Conservation (phyloP, 2,329 filamentous ascomycete genomes). For the Ampelomyces quisqualis region DNA sequence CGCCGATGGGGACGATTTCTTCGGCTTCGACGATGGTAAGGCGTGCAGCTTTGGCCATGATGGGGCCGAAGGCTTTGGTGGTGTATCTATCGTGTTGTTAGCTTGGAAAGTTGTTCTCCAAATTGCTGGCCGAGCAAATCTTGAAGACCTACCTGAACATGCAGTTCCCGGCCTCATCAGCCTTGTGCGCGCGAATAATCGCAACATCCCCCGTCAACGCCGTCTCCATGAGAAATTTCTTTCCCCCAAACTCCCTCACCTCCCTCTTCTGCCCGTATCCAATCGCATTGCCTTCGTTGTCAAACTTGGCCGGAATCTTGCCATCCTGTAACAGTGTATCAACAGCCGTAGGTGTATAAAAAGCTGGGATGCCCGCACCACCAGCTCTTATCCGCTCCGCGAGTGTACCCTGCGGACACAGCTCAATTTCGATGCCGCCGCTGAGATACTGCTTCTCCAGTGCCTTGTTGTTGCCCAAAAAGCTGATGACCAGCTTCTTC, state of each 20-base stretch:
- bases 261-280: slow-evolving; percentile 68
- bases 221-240: slow-evolving; percentile 74
- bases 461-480: slow-evolving; percentile 74
- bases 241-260: slow-evolving; percentile 69
- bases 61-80: slow-evolving; percentile 42
- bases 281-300: slow-evolving; percentile 59
- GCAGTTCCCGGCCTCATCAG: slow-evolving; percentile 74
- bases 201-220: slow-evolving; percentile 74
- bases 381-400: slow-evolving; percentile 71
- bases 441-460: slow-evolving; percentile 73
- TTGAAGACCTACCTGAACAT: slow-evolving; percentile 58
- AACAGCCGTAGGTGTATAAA: slow-evolving; percentile 72
- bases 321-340: slow-evolving; percentile 67
- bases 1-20: slow-evolving; percentile 84
- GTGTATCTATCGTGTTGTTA: slow-evolving; percentile 31
- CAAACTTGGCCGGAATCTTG: slow-evolving; percentile 64
- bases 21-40: slow-evolving; percentile 94
- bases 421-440: slow-evolving; percentile 71
- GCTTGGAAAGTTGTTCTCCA: too few species aligned
- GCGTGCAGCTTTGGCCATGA: slow-evolving; percentile 86
- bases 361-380: slow-evolving; percentile 76
- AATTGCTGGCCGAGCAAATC: too few species aligned
- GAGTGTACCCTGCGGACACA: slow-evolving; percentile 74
- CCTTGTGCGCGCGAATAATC: slow-evolving; percentile 74
- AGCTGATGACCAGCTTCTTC: slow-evolving; percentile 72